These are phyloP conservation scores for Eutrema salsugineum DNA, from an alignment of 441 rosid genomes.

Conservation along the genomic window DNA sequence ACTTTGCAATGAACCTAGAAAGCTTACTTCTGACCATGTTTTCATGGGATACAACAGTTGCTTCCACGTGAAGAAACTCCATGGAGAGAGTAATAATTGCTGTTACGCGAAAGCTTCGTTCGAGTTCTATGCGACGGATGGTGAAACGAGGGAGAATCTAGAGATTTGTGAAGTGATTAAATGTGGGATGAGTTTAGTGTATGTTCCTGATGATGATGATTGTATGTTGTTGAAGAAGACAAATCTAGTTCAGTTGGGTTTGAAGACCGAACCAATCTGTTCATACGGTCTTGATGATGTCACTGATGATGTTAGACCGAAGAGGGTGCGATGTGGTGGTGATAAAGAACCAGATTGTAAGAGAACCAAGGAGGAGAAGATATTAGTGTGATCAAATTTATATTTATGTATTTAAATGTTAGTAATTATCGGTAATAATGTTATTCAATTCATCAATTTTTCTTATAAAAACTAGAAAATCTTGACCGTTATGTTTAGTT, in stretches of 20 bases:
- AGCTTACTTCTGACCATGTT: slow-evolving; percentile 22
- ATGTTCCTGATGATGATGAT: slow-evolving; percentile 19
- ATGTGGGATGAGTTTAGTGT: slow-evolving; percentile 32
- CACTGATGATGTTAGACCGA: slow-evolving; percentile 10
- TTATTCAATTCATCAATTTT: too few species aligned
- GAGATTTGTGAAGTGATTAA: slow-evolving; percentile 27
- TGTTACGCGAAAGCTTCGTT: slow-evolving; percentile 28
- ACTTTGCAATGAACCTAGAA: slow-evolving; percentile 23
- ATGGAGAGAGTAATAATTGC: slow-evolving; percentile 13
- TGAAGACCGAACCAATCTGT: not conserved
- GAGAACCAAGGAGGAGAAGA: slow-evolving; percentile 2
- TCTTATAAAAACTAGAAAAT: too few species aligned
- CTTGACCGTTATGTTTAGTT: too few species aligned
- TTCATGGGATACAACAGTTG: slow-evolving; percentile 30
- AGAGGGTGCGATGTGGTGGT: slow-evolving; percentile 15
- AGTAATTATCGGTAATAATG: not conserved
- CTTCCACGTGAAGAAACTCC: slow-evolving; percentile 18
- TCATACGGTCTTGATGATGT: not conserved
- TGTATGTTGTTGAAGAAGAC: slow-evolving; percentile 22
- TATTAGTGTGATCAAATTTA: not conserved
- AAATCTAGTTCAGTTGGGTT: slow-evolving; percentile 9
- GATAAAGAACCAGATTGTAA: slow-evolving; percentile 8
- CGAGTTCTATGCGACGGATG: slow-evolving; percentile 24
- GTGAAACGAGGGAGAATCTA: slow-evolving; percentile 7
- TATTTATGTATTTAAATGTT: not conserved